A percentile compares a stretch with the other conserved stretches of the same genome.
Evolutionary conservation across 2,329 filamentous ascomycete species (phyloP).

Genomic region (Diaporthe destruens): DNA sequence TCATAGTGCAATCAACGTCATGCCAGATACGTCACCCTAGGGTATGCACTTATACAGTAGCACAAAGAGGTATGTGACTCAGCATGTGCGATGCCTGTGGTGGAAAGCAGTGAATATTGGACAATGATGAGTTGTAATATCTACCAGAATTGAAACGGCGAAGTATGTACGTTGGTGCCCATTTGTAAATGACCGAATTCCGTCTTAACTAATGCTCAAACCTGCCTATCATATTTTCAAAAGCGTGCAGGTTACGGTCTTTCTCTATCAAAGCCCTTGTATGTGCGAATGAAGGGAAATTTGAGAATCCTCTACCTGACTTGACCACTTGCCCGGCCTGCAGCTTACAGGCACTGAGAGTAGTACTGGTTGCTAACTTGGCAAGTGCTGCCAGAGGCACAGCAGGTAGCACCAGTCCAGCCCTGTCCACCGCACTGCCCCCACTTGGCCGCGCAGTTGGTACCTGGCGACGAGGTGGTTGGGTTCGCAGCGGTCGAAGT

Average conservation of each 20-base stretch:
- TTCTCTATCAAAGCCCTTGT: slow-evolving; percentile 18
- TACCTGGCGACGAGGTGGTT: neutral
- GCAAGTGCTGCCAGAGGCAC: slow-evolving; percentile 37
- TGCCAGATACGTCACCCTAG: too few relatives aligned
- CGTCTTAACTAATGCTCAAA: neutral
- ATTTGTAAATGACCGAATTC: slow-evolving; percentile 11
- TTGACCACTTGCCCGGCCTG: too few relatives aligned
- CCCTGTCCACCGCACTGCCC: slow-evolving; percentile 33
- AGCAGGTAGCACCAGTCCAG: slow-evolving; percentile 31
- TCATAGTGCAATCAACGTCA: too few relatives aligned
- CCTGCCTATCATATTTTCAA: neutral
- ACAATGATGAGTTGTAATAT: slow-evolving; percentile 21
- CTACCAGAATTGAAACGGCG: slow-evolving; percentile 15
- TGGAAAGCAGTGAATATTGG: neutral
- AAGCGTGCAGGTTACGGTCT: neutral
- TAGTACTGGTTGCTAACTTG: slow-evolving; percentile 36
- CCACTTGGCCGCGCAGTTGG: slow-evolving; percentile 23
- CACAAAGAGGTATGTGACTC: too few relatives aligned
- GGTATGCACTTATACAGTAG: too few relatives aligned
- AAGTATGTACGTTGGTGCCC: slow-evolving; percentile 11
- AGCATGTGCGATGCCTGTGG: too few relatives aligned
- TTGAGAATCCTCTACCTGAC: neutral
- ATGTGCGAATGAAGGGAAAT: slow-evolving; percentile 9
- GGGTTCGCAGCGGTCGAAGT: slow-evolving; percentile 2
- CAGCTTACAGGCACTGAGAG: slow-evolving; percentile 33